Evolutionary conservation across 768 basidiomycete genomes (phyloP), one percentile per base, ranked within the genome.

Genomic region (Suillus placidus): DNA sequence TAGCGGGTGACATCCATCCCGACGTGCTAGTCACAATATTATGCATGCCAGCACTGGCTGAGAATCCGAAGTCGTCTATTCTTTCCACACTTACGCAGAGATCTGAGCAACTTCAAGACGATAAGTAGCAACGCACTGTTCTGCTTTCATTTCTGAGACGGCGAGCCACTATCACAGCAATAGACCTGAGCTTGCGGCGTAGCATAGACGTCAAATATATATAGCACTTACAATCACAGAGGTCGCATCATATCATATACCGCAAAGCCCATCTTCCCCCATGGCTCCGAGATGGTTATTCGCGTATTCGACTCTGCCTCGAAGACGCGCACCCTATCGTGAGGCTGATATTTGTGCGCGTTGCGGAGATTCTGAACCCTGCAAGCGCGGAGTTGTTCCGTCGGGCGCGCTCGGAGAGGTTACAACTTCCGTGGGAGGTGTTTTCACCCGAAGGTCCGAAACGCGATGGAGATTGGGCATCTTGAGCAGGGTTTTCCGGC

Each of bases 221-320:
- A 51, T 51, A 51, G 49, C 49, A 49, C n/a, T 13, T 13, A 51
- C 14, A 26, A 26, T 49, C 23, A 4, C 43, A 47, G 66, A 64
- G 23, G 85, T 86, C 64, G 83, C 81, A 1, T 68, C 75, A 45
- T 85, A 86, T 69, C 77, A 1, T 86, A 84, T 66, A 81, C 84
- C 6, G 34, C 32, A 38, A 62, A 62, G 10, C 49, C 61, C 7
- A 35, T 54, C n/a, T 49, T 62, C 18, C 61, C 61, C 7, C 13
- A 71, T 74, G 57, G 75, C 79, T 3, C 79, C 78, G 6, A 65
- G 40, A 18, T 66, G 83, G 49, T 76, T 83, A 69, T 82, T 81
- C 1, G 77, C 4, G 76, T 74, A 3, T 66, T 70, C 13, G 81
- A 1, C 81, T 61, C 70, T 14, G 72, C 6, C 80, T 67, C 45